Conservation (phyloP, 2,329 filamentous ascomycete genomes). For the Pseudophaeomoniella oleicola region DNA sequence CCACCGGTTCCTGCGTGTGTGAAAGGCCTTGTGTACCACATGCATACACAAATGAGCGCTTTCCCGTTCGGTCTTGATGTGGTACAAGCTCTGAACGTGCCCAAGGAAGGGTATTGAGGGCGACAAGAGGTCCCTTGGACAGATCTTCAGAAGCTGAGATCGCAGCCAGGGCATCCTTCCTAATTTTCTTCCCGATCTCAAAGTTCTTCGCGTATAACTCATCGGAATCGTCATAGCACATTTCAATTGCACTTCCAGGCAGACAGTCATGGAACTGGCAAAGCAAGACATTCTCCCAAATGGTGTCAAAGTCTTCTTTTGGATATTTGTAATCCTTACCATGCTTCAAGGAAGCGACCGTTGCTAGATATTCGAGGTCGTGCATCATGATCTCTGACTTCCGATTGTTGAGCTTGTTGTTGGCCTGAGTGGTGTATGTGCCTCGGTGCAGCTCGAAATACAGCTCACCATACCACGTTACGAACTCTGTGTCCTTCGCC, state of each 20-base stretch:
- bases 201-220: conserved; percentile 78
- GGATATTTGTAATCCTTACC: conserved; percentile 70
- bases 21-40: conserved; percentile 32
- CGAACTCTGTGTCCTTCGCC: conserved; percentile 51
- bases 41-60: conserved; percentile 25
- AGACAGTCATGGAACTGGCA: conserved; percentile 98
- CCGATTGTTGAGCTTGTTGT: conserved; percentile 92
- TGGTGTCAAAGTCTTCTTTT: conserved; percentile 80
- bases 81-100: conserved; percentile 58
- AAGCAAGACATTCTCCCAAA: conserved; percentile 86
- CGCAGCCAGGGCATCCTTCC: conserved; percentile 53
- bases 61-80: conserved; percentile 29
- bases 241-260: conserved; percentile 87
- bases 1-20: conserved; percentile 14
- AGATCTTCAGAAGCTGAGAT: conserved; percentile 44
- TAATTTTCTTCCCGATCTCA: conserved; percentile 54
- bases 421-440: conserved; percentile 92
- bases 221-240: conserved; percentile 95
- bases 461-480: conserved; percentile 95
- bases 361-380: conserved; percentile 77
- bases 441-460: conserved; percentile 97
- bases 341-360: conserved; percentile 66
- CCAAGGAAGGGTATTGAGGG: conserved; percentile 83
- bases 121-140: conserved; percentile 35
- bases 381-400: conserved; percentile 72